These are phyloP conservation scores for Silene conica DNA, from an alignment of 148 eudicot genomes.

Conservation along the genomic window DNA sequence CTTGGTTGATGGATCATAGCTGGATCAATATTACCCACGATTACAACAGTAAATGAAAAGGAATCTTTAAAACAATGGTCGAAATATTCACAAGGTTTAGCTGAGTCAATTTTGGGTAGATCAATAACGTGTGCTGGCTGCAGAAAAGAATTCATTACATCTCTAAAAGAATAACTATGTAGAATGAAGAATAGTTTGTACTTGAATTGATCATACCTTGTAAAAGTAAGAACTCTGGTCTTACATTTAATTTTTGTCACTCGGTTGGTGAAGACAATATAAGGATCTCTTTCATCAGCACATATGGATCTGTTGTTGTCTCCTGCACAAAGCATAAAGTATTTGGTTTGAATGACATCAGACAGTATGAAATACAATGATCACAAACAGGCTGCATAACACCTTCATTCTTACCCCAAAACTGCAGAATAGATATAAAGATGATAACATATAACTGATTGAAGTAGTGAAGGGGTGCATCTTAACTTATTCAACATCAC, in stretches of 20 bases:
- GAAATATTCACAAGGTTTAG: slow-evolving; percentile 58
- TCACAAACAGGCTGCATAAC: no score
- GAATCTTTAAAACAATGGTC: slow-evolving; percentile 71
- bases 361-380: no score
- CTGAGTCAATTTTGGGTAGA: slow-evolving; percentile 64
- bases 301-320: no score
- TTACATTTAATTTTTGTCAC: slow-evolving; percentile 75
- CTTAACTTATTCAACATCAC: no score
- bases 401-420: no score
- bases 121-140: slow-evolving; percentile 70
- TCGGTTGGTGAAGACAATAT: slow-evolving; percentile 62
- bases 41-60: slow-evolving; percentile 65
- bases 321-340: no score
- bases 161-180: slow-evolving; percentile 1
- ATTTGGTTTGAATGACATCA: no score
- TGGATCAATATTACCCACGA: slow-evolving; percentile 80
- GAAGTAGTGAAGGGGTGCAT: no score
- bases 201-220: slow-evolving; percentile 39
- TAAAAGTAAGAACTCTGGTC: slow-evolving; percentile 67
- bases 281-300: slow-evolving; percentile 87
- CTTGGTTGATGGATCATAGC: slow-evolving; percentile 51
- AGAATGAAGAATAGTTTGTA: background rate
- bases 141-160: slow-evolving; percentile 22
- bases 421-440: no score
- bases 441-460: no score